Percentiles rank a stretch among this genome's conserved stretches.
Evolutionary conservation across 2,329 filamentous ascomycete species (phyloP).

Genomic region (Talaromyces sp.): DNA sequence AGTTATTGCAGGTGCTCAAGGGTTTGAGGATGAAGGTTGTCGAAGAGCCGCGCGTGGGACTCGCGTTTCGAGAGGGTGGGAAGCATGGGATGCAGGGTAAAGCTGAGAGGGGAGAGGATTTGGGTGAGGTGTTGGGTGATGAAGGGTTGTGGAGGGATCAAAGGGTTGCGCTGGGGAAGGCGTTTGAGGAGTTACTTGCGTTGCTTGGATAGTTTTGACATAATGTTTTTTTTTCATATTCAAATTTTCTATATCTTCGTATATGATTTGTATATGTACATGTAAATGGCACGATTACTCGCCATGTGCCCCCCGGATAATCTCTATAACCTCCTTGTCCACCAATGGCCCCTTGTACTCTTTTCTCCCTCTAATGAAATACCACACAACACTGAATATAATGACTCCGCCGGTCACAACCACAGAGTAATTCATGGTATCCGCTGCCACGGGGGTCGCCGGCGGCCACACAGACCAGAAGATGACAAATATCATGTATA

Average conservation of each 20-base stretch:
- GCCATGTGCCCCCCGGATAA: neutral
- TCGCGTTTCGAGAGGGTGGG: neutral
- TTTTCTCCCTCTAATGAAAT: slow-evolving; percentile 33
- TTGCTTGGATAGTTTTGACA: neutral
- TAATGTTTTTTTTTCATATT: neutral
- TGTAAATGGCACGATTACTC: neutral
- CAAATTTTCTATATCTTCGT: neutral
- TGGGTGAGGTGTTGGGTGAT: neutral
- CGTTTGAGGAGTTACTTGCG: neutral
- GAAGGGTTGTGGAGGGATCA: neutral
- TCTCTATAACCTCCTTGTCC: slow-evolving; percentile 8
- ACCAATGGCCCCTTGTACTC: slow-evolving; percentile 20
- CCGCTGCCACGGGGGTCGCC: slow-evolving; percentile 22
- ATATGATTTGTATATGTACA: neutral
- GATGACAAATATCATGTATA: slow-evolving; percentile 49
- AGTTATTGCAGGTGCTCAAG: slow-evolving; percentile 4
- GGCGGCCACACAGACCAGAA: slow-evolving; percentile 52
- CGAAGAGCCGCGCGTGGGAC: neutral
- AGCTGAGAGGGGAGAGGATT: neutral
- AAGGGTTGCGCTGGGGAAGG: neutral
- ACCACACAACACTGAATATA: slow-evolving; percentile 39
- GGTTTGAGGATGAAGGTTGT: slow-evolving; percentile 4
- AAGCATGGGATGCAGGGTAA: neutral
- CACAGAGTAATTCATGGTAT: slow-evolving; percentile 45
- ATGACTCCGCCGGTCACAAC: slow-evolving; percentile 42